These are phyloP conservation scores for Fibroporia radiculosa DNA, from an alignment of 768 basidiomycete species.

Conservation along the genomic window DNA sequence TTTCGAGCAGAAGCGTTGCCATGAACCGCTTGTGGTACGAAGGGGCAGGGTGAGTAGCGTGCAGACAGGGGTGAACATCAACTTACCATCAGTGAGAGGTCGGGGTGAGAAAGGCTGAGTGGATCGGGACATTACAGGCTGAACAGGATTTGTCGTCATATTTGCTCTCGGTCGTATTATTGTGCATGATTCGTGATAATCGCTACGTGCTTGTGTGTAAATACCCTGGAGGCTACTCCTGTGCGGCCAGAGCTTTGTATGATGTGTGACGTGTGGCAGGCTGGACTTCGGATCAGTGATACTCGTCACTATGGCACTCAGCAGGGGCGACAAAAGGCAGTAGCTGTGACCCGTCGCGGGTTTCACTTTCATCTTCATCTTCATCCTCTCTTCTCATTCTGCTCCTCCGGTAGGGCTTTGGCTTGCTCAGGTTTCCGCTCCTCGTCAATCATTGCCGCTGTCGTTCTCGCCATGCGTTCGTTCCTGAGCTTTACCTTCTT, in stretches of 20 bases:
- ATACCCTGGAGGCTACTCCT: too few relatives aligned
- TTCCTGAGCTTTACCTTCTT: slow-evolving; percentile 1
- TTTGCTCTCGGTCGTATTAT: too few relatives aligned
- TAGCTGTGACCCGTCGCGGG: not conserved
- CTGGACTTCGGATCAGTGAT: not conserved
- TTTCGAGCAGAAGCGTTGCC: slow-evolving; percentile 35
- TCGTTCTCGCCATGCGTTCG: slow-evolving; percentile 1
- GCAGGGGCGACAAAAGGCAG: not conserved
- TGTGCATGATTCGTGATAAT: too few relatives aligned
- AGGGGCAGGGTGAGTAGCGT: slow-evolving; percentile 22
- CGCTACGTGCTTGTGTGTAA: too few relatives aligned
- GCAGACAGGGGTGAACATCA: slow-evolving; percentile 4
- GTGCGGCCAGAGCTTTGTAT: too few relatives aligned
- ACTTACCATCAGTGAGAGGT: slow-evolving; percentile 9
- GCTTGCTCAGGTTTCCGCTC: not conserved
- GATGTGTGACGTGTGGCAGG: too few relatives aligned
- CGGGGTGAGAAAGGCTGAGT: slow-evolving; percentile 10
- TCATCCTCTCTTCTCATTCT: not conserved
- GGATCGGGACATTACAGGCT: too few relatives aligned
- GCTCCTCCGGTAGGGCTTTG: slow-evolving; percentile 6
- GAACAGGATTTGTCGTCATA: too few relatives aligned
- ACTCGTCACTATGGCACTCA: slow-evolving; percentile 5
- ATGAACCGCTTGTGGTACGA: slow-evolving; percentile 27
- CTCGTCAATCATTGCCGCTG: not conserved
- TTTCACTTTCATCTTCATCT: not conserved